Conservation (phyloP, 129 eudicot species). For the Arctium lappa region DNA sequence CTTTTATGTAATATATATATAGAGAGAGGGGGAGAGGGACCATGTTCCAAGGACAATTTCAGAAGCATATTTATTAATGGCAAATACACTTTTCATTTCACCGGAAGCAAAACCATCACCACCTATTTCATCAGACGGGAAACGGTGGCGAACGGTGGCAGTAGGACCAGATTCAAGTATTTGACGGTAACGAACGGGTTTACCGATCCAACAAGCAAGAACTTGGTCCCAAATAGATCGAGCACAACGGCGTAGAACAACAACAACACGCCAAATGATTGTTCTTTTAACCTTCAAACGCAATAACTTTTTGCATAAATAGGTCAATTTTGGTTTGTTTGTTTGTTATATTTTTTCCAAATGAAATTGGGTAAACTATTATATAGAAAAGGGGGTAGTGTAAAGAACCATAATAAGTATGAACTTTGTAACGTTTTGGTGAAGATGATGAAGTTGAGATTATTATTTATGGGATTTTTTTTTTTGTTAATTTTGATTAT, state of each 20-base stretch:
- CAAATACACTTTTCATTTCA: background rate
- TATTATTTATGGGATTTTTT: background rate
- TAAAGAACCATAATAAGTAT: background rate
- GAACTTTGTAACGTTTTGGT: background rate
- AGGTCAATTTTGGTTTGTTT: conserved; percentile 13
- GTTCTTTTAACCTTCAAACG: conserved; percentile 26
- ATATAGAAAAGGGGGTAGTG: background rate
- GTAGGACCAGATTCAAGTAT: background rate
- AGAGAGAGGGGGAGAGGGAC: too few species aligned
- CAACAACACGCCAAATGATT: conserved; percentile 39
- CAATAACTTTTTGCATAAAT: conserved; percentile 26
- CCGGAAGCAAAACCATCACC: conserved; percentile 7
- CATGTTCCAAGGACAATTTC: background rate
- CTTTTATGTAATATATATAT: too few species aligned
- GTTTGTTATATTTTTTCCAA: background rate
- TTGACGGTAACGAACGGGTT: conserved; percentile 29
- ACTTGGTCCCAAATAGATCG: conserved; percentile 44
- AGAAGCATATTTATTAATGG: conserved; percentile 29
- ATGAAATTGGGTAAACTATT: background rate
- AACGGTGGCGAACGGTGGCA: conserved; percentile 1
- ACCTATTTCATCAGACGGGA: conserved; percentile 9
- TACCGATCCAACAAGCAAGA: conserved; percentile 45
- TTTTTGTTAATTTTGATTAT: too few species aligned
- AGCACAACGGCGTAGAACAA: conserved; percentile 40
- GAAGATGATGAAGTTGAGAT: background rate